phyloP scores from a whole-genome alignment of 176 grass and related monocot species.

The Areca catechu region DNA sequence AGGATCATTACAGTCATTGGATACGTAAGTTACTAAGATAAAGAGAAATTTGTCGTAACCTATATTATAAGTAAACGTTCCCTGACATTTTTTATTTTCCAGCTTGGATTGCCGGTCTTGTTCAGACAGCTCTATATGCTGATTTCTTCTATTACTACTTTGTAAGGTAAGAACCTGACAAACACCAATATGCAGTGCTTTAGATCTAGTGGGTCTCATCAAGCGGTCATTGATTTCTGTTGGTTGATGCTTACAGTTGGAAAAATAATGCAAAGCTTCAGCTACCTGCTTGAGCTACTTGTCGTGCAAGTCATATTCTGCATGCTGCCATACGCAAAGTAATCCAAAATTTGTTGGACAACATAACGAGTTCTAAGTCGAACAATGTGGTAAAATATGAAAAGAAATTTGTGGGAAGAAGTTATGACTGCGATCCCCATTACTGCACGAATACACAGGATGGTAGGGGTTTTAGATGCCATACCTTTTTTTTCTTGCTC shows the following conservation, averaged over 20 bases:
- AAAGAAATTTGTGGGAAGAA: too few species aligned
- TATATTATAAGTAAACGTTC: background rate
- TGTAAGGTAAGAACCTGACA: slow-evolving; percentile 49
- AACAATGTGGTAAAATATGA: too few species aligned
- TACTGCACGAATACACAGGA: too few species aligned
- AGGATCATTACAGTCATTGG: slow-evolving; percentile 65
- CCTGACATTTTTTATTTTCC: background rate
- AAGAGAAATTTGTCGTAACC: background rate
- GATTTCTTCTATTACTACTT: slow-evolving; percentile 99
- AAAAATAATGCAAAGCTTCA: slow-evolving; percentile 94
- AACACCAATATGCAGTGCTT: background rate
- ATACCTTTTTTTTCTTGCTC: too few species aligned
- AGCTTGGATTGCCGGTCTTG: slow-evolving; percentile 90
- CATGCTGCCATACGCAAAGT: too few species aligned
- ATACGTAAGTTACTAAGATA: slow-evolving; percentile 45
- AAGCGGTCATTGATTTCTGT: slow-evolving; percentile 1
- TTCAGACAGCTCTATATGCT: slow-evolving; percentile 84
- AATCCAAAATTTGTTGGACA: too few species aligned
- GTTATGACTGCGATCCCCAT: too few species aligned
- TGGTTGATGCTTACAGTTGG: slow-evolving; percentile 47
- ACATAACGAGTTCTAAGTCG: too few species aligned
- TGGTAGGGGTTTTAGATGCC: too few species aligned
- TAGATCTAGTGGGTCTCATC: background rate
- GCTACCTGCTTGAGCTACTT: slow-evolving; percentile 59
- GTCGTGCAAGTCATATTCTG: too few species aligned